Base-by-base conservation (phyloP, 495 filamentous ascomycete genomes). In the Aspergillus campestris region DNA sequence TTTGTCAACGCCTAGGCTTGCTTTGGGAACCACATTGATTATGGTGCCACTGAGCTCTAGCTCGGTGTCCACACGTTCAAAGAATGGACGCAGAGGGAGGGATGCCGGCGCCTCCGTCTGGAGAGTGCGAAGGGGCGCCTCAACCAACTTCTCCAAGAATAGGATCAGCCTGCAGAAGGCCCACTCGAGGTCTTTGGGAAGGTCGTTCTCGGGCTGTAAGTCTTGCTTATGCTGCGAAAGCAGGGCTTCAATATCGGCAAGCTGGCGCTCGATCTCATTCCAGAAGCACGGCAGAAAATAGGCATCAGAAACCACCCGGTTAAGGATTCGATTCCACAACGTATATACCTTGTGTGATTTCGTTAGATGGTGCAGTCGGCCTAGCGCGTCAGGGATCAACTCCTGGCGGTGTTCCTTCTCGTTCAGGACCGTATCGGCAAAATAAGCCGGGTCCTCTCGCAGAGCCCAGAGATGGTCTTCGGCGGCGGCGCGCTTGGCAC, bases 391-490 rank as follows among this genome's bases (percentile, higher is more conserved):
- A 2, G 35, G 51, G 3, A 75, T 9, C 7, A 55, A 33, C 31
- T 74, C 67, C 7, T 55, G 42, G 5, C 64, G 53, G 53, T 79
- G 74, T 11, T 78, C 74, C 24, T 47, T 53, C 8, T 38, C 42
- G 0, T 72, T 61, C 6, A 40, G 43, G 0, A 77, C 3, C 10
- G 45, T 28, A 6, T 59, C 55, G 5, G 51, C 51, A 44, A 81
- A 78, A 48, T 78, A 81, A 7, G 48, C 59, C 0, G 77, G 75
- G 52, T 81, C 73, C 43, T 78, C 75, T 11, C 77, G 64, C 30
- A 80, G 49, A 1, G 64, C 49, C 67, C 66, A 72, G 10, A 80
- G 36, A 46, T 74, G 71, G 45, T 80, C 75, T 36, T 73, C 64
- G 4, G 66, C 61, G 9, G 61, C 61, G 1, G 54, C 40, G 1